phyloP scores from a whole-genome alignment of 164 flowering plant genomes.

The Umbilicus rupestris region DNA sequence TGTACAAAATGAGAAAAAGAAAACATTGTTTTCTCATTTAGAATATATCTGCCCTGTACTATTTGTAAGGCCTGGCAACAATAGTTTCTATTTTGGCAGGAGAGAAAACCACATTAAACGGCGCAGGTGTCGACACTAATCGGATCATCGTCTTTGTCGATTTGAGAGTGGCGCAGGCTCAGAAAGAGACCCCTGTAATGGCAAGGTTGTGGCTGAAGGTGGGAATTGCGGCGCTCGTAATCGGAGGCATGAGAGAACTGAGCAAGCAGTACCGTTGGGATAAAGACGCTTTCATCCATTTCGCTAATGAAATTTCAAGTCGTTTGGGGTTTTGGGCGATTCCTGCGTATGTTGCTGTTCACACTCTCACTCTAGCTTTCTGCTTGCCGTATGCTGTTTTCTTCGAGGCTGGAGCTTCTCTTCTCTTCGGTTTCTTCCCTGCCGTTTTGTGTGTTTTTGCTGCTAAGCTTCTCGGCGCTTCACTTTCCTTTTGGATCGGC shows the following conservation, averaged over 20 bases:
- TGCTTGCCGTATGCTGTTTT: constrained; percentile 87
- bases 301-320: constrained; percentile 35
- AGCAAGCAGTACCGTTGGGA: constrained; percentile 33
- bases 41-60: too few relatives aligned
- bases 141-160: too few relatives aligned
- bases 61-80: too few relatives aligned
- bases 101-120: too few relatives aligned
- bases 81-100: too few relatives aligned
- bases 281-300: constrained; percentile 28
- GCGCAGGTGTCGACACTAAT: too few relatives aligned
- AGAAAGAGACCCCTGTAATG: too few relatives aligned
- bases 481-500: constrained; percentile 1
- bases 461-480: constrained; percentile 36
- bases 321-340: constrained; percentile 81
- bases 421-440: constrained; percentile 74
- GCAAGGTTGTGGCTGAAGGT: too few relatives aligned
- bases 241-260: constrained; percentile 7
- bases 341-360: constrained; percentile 58
- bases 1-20: too few relatives aligned
- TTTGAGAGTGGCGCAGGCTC: too few relatives aligned
- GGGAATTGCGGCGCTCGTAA: too few relatives aligned
- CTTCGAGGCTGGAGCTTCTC: constrained; percentile 86
- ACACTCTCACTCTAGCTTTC: constrained; percentile 33
- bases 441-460: constrained; percentile 78
- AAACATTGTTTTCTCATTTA: too few relatives aligned